Percentiles rank a stretch among this genome's conserved stretches.
phyloP scores from a whole-genome alignment of 2,329 filamentous ascomycete genomes.

The Cordyceps pruinosa region DNA sequence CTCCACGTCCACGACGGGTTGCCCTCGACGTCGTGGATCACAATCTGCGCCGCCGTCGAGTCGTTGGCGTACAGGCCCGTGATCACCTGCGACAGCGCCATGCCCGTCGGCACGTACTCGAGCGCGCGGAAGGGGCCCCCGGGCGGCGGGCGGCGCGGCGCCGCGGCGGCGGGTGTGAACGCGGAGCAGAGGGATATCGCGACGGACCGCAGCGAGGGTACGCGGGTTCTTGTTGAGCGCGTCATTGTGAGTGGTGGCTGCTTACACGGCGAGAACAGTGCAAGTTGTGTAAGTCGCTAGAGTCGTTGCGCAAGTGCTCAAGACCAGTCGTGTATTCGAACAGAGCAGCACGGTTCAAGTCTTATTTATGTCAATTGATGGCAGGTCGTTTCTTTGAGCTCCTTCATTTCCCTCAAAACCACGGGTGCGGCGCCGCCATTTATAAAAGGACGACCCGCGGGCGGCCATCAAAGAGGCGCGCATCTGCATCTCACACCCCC shows the following conservation, averaged over 20 bases:
- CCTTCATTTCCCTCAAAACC: too few relatives aligned
- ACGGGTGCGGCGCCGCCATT: not conserved
- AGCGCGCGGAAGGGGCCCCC: not conserved
- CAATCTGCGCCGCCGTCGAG: not conserved
- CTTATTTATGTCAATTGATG: not conserved
- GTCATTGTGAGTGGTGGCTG: not conserved
- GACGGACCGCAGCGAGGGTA: not conserved
- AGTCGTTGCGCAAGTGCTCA: not conserved
- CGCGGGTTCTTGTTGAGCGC: not conserved
- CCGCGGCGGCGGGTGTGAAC: not conserved
- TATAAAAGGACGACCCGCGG: not conserved
- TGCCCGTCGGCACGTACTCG: not conserved
- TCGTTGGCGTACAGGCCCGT: conserved; percentile 2
- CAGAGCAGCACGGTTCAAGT: not conserved
- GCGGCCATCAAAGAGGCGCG: not conserved
- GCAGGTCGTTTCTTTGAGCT: not conserved
- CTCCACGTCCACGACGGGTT: not conserved
- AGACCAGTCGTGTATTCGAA: not conserved
- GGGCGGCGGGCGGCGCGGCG: not conserved
- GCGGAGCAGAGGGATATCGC: not conserved
- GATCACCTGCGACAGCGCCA: not conserved
- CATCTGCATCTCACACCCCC: not conserved
- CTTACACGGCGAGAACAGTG: not conserved
- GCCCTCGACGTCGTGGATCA: conserved; percentile 1
- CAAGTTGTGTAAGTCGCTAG: not conserved